These are phyloP conservation scores for Rosa multiflora DNA, from an alignment of 306 rosid genomes.

Conservation along the genomic window DNA sequence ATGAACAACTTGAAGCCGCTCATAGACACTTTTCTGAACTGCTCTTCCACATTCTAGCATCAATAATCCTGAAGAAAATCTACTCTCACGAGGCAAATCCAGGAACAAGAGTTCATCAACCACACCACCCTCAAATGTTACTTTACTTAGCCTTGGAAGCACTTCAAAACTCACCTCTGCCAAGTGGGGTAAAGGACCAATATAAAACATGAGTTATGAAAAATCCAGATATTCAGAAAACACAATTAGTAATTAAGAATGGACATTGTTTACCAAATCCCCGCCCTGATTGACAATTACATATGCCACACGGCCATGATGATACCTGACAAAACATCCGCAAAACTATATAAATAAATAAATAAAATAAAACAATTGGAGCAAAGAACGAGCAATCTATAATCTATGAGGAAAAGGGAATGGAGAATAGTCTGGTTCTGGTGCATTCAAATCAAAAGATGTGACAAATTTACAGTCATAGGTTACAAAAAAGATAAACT, in stretches of 20 bases:
- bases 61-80: conserved; percentile 38
- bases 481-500: neutral
- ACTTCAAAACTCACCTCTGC: conserved; percentile 41
- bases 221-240: neutral
- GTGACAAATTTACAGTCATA: neutral
- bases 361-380: neutral
- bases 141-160: conserved; percentile 42
- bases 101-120: conserved; percentile 41
- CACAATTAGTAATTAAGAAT: neutral
- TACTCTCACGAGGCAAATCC: conserved; percentile 34
- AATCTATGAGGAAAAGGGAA: neutral
- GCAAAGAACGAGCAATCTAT: neutral
- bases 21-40: conserved; percentile 45
- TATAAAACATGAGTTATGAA: neutral
- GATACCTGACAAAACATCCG: conserved; percentile 28
- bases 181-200: conserved; percentile 20
- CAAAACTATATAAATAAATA: neutral
- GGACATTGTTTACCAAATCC: conserved; percentile 37
- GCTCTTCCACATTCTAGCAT: conserved; percentile 44
- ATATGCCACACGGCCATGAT: conserved; percentile 39
- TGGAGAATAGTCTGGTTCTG: neutral
- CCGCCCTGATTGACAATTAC: conserved; percentile 33
- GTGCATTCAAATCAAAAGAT: neutral
- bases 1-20: conserved; percentile 37
- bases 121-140: conserved; percentile 38